Base-by-base conservation (phyloP, 75 land plant genomes). In the Pinus tabuliformis region DNA sequence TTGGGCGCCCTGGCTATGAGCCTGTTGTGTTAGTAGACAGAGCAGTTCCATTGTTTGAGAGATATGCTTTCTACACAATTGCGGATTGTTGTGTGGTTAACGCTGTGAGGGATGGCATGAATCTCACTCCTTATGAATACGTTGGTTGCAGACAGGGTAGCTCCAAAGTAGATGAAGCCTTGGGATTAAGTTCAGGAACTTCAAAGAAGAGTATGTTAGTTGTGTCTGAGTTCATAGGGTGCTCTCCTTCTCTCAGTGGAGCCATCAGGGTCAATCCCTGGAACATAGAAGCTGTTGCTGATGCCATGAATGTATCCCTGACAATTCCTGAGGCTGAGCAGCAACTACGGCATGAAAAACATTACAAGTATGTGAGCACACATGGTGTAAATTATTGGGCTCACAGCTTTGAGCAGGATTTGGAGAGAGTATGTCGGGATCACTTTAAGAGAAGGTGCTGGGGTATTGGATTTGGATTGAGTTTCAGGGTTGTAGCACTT, bases 371-470 rank as follows among this genome's bases (percentile, higher is more conserved):
- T 78, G 90, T 91, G 17, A 90, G 86, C 36, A 79, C 92, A 37
- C 93, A 91, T 76, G 85, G 87, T 78, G 88, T 91, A 22, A 89
- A 81, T 16, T 91, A 91, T 73, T 91, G 93, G 93, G 83, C 93
- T 28, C 83, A 79, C n/a, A 91, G 93, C 68, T 91, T 87, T 79
- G 37, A 72, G 56, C 86, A 83, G 37, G 93, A 91, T 77, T 57
- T 91, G 72, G 86, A 85, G 76, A 86, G 93, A 81, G 83, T 89
- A 20, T 91, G 93, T 78, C 61, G 75, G 57, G 89, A 91, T 70
- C 92, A 91, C 64, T 84, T 80, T 61, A 80, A 73, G 33, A 80
- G 82, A 62, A 77, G 87, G 60, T 91, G 87, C 62, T 91, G 92
- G 89, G 87, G 87, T 13, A 87, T 89, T 70, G 93, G 93, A 18